Evolutionary conservation across 257 asterid genomes (phyloP).

Genomic region (Solanum ossicruentum): DNA sequence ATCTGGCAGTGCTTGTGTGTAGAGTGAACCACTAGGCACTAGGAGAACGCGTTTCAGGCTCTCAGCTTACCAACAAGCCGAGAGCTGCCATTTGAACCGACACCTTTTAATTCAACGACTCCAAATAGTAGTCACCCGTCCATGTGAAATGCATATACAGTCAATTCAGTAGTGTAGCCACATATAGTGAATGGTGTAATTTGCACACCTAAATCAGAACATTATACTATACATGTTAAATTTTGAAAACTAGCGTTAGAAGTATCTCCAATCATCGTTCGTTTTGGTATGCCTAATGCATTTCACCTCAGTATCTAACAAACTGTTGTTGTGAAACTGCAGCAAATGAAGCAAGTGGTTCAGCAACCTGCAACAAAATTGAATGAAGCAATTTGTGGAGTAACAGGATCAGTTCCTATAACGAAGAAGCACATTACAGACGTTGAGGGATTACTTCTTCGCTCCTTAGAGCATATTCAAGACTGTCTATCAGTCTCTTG

Average conservation of each 20-base stretch:
- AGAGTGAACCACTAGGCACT: background rate
- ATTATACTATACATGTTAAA: background rate
- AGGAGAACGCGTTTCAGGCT: background rate
- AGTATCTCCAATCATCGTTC: background rate
- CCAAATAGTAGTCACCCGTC: background rate
- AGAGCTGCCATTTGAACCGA: background rate
- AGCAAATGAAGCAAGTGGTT: slow-evolving; percentile 43
- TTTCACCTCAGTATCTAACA: background rate
- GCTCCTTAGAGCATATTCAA: slow-evolving; percentile 2
- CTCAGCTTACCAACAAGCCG: background rate
- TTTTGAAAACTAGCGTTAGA: background rate
- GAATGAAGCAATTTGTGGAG: slow-evolving; percentile 38
- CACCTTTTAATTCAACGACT: background rate
- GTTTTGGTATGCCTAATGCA: background rate
- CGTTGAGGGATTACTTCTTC: slow-evolving; percentile 42
- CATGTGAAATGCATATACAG: background rate
- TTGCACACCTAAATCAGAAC: background rate
- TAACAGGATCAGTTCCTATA: slow-evolving; percentile 18
- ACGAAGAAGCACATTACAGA: slow-evolving; percentile 38
- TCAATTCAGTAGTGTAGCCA: background rate
- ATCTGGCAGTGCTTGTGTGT: background rate
- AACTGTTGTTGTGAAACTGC: background rate
- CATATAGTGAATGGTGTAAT: background rate
- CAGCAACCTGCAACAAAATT: slow-evolving; percentile 15
- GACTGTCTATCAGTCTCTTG: background rate